Evolutionary conservation across 768 basidiomycete genomes (phyloP).

Genomic region (Russula sp.): DNA sequence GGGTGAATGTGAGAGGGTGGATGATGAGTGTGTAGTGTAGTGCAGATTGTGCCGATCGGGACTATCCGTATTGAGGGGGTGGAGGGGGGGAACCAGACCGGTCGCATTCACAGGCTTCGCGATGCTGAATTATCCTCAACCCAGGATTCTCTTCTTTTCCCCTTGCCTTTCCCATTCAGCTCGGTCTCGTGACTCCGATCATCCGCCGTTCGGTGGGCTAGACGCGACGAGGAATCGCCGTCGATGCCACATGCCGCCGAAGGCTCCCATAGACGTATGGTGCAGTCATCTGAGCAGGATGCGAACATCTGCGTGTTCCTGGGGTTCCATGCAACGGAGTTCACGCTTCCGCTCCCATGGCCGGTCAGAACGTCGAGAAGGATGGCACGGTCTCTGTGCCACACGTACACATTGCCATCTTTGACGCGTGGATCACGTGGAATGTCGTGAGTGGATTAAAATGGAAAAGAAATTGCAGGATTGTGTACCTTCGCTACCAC

Average conservation of each 20-base stretch:
- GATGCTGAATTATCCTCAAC: slow-evolving; percentile 26
- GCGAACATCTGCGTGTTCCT: slow-evolving; percentile 88
- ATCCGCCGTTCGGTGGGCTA: slow-evolving; percentile 1
- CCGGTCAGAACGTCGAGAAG: slow-evolving; percentile 85
- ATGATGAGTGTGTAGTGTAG: slow-evolving; percentile 10
- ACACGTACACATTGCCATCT: slow-evolving; percentile 94
- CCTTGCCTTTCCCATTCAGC: slow-evolving; percentile 53
- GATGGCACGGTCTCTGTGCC: slow-evolving; percentile 81
- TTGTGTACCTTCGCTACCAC: slow-evolving; percentile 86
- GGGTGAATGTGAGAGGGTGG: slow-evolving; percentile 18
- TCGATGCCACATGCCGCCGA: slow-evolving; percentile 23
- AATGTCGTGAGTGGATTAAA: not conserved
- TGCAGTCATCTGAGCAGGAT: slow-evolving; percentile 88
- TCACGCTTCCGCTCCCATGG: slow-evolving; percentile 86
- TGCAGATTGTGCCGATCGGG: slow-evolving; percentile 6
- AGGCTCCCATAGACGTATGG: slow-evolving; percentile 86
- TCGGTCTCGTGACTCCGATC: slow-evolving; percentile 15
- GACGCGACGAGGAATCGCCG: slow-evolving; percentile 14
- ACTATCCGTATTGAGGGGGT: slow-evolving; percentile 6
- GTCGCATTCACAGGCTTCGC: slow-evolving; percentile 18
- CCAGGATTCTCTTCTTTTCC: slow-evolving; percentile 48
- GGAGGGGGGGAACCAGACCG: not conserved
- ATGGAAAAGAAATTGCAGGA: slow-evolving; percentile 4
- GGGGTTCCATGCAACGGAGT: slow-evolving; percentile 96
- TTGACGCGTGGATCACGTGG: slow-evolving; percentile 17